Percentiles rank a stretch among this genome's conserved stretches.
Conservation (phyloP, 805 yeast genomes). For the Wickerhamomyces queroliae region DNA sequence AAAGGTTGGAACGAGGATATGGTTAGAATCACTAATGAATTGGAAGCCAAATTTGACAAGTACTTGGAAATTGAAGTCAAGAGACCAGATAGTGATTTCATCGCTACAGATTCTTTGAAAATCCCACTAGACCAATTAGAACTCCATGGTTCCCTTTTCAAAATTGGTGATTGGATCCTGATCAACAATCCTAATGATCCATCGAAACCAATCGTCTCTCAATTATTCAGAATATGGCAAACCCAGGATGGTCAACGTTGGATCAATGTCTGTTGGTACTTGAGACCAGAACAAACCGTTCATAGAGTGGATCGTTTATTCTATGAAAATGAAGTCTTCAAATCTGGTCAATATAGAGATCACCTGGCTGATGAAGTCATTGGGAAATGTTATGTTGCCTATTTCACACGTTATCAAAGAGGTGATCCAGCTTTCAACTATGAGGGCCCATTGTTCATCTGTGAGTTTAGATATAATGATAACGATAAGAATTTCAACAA, state of each 20-base stretch:
- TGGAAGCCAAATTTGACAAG: conserved; percentile 56
- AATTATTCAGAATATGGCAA: conserved; percentile 89
- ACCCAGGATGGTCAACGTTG: conserved; percentile 76
- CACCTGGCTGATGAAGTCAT: conserved; percentile 84
- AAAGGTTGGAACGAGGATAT: neutral
- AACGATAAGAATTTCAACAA: conserved; percentile 85
- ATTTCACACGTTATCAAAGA: conserved; percentile 88
- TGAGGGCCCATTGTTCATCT: conserved; percentile 84
- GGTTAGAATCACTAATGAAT: conserved; percentile 7
- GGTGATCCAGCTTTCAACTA: conserved; percentile 84
- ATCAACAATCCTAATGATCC: conserved; percentile 84
- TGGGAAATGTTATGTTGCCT: conserved; percentile 92
- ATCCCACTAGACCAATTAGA: conserved; percentile 77
- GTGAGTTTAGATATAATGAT: conserved; percentile 94
- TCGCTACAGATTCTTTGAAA: conserved; percentile 49
- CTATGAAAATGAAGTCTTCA: conserved; percentile 91
- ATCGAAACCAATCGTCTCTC: conserved; percentile 87
- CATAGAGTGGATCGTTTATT: conserved; percentile 87
- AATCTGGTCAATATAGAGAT: conserved; percentile 94
- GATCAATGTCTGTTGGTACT: conserved; percentile 96
- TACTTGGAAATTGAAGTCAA: conserved; percentile 63
- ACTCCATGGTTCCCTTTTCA: conserved; percentile 64
- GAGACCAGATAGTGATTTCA: conserved; percentile 76
- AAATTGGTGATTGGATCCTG: conserved; percentile 94
- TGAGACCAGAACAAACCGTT: conserved; percentile 96